Conservation (phyloP, 192 early-diverging fungal genomes). For the Phlyctochytrium planicorne region DNA sequence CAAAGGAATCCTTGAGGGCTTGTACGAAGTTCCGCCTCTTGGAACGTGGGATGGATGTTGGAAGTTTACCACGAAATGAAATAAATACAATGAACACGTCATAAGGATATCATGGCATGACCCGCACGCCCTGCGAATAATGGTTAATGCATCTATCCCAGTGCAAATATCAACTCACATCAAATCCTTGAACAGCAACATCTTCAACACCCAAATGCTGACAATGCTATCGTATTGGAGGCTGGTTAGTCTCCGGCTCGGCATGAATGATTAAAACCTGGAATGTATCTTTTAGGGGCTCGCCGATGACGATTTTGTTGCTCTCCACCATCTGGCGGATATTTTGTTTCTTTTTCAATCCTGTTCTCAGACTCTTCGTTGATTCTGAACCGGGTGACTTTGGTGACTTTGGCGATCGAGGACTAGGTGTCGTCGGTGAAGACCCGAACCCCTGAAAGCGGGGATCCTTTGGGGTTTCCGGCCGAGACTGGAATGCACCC, state of each 20-base stretch:
- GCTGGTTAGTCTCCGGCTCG: too few relatives aligned
- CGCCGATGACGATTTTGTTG: slow-evolving; percentile 9
- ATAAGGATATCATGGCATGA: too few relatives aligned
- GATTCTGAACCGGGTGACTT: not conserved
- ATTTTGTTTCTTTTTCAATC: not conserved
- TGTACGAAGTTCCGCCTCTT: slow-evolving; percentile 25
- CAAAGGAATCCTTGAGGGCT: slow-evolving; percentile 40
- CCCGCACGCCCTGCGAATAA: too few relatives aligned
- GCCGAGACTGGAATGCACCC: not conserved
- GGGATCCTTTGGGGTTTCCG: not conserved
- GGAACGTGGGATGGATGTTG: slow-evolving; percentile 45
- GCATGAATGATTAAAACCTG: too few relatives aligned
- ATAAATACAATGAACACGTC: too few relatives aligned
- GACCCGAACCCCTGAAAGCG: not conserved
- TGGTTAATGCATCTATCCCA: too few relatives aligned
- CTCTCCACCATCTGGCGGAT: not conserved
- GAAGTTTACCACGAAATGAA: slow-evolving; percentile 12
- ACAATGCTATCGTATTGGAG: too few relatives aligned
- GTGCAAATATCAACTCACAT: too few relatives aligned
- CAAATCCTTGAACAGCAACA: slow-evolving; percentile 1
- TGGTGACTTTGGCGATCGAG: not conserved
- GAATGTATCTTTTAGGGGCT: slow-evolving; percentile 1
- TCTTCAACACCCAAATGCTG: slow-evolving; percentile 1
- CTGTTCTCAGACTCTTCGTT: not conserved
- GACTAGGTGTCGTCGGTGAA: not conserved